Evolutionary conservation across 164 flowering plant species (phyloP).

Genomic region (Saururus chinensis): DNA sequence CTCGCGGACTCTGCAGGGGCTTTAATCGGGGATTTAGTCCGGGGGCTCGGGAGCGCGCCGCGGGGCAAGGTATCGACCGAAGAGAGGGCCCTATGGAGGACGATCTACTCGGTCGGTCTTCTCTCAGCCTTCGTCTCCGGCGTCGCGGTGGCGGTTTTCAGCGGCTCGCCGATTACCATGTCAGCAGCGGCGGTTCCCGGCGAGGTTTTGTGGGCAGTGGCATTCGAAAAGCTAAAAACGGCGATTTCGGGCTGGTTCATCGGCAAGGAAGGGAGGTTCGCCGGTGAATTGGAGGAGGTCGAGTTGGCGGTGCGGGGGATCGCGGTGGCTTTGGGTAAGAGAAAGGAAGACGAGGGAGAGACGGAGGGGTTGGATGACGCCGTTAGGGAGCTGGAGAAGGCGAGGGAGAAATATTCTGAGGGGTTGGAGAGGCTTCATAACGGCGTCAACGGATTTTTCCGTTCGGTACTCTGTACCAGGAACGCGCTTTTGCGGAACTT

Average conservation of each 20-base stretch:
- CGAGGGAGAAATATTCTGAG: slow-evolving; percentile 13
- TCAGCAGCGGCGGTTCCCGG: neutral
- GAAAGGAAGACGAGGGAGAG: neutral
- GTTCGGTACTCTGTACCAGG: slow-evolving; percentile 23
- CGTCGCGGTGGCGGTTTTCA: neutral
- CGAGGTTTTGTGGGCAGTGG: neutral
- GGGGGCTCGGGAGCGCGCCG: neutral
- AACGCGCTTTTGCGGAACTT: slow-evolving; percentile 17
- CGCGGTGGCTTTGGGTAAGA: neutral
- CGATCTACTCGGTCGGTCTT: neutral
- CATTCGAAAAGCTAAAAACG: neutral
- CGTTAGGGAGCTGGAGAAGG: slow-evolving; percentile 19
- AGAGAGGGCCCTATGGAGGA: neutral
- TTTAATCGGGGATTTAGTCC: neutral
- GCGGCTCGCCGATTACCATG: neutral
- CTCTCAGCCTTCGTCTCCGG: neutral
- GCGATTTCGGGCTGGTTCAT: neutral
- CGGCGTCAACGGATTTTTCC: slow-evolving; percentile 23
- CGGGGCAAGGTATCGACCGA: neutral
- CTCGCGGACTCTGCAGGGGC: neutral
- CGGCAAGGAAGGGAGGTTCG: slow-evolving; percentile 3
- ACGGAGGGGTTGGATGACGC: slow-evolving; percentile 3
- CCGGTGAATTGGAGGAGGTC: slow-evolving; percentile 16
- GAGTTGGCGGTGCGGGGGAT: slow-evolving; percentile 10
- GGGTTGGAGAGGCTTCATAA: slow-evolving; percentile 21